Evolutionary conservation across 306 rosid genomes (phyloP), one percentile per base, ranked within the genome.

Genomic region (Glycine soja): DNA sequence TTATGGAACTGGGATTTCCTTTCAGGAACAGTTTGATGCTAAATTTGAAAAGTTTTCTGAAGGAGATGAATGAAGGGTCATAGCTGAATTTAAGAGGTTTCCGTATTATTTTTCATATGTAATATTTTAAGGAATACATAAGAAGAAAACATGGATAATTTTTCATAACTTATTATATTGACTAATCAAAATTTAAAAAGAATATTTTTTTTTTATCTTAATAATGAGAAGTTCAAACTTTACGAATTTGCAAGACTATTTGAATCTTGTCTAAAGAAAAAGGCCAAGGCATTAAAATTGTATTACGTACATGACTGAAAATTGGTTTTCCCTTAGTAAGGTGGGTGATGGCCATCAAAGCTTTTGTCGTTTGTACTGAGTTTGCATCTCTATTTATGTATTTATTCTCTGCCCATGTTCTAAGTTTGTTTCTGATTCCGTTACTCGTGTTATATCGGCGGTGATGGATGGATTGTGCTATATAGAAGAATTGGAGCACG

Each of bases 241-340:
- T 58, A 58, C 10, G 40, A n/a, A 8, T 4, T 59, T 10, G n/a
- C n/a, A 59, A 59, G 11, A 58, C 36, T 8, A 56, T 19, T 18
- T 58, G 6, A 10, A 24, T 24, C 3, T 19, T 3, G 3, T 24
- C 3, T 5, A 59, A 19, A 86, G 88, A 90, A 87, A 77, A 84
- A 86, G 81, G 81, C 81, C 85, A 3, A 81, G 94, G 75, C 92
- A 92, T 75, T 85, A 81, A 67, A 47, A 0, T 24, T 24, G 30
- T 83, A 12, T 78, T 90, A 61, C 14, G 18, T 8, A 0, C 30
- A 24, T 24, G 6, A 75, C 34, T 73, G 15, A 81, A 84, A 82
- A 82, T 11, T 86, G 94, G 4, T 78, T n/a, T 43, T 15, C 52
- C 34, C 7, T 8, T 8, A 30, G 34, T 36, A 67, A 67, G 51